Conservation (phyloP, 371 early-diverging fungal genomes). For the Actinomortierella wolfii region DNA sequence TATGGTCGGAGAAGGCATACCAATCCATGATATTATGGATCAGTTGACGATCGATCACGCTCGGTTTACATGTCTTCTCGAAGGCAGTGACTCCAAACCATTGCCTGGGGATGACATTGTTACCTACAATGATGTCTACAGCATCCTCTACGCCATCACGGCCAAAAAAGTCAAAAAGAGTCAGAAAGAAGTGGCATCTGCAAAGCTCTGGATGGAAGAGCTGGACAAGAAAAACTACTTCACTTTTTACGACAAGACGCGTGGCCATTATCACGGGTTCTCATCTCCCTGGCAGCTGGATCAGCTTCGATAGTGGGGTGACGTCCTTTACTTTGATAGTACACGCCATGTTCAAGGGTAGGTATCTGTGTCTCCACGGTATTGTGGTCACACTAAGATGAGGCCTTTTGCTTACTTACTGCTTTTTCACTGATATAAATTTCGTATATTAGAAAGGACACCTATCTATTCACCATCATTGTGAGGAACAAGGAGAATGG, state of each 20-base stretch:
- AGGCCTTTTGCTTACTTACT: not conserved
- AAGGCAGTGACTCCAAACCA: not conserved
- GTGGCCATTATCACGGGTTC: constrained; percentile 1
- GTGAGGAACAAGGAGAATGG: constrained; percentile 11
- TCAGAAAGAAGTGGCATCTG: not conserved
- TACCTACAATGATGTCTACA: constrained; percentile 10
- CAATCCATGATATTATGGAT: constrained; percentile 3
- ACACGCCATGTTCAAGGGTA: constrained; percentile 5
- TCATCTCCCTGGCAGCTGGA: constrained; percentile 6
- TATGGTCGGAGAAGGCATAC: not conserved
- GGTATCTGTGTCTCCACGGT: not conserved
- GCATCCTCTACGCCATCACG: constrained; percentile 3
- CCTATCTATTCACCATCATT: constrained; percentile 13
- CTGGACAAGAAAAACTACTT: not conserved
- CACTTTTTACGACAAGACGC: not conserved
- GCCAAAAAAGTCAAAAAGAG: not conserved
- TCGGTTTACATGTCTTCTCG: not conserved
- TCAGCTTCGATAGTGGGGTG: constrained; percentile 4
- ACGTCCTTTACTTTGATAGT: constrained; percentile 6
- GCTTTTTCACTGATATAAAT: not conserved
- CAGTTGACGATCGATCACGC: constrained; percentile 7
- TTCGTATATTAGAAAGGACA: not conserved
- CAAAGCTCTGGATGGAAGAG: constrained; percentile 7
- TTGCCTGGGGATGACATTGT: constrained; percentile 4
- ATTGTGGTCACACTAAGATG: not conserved